phyloP scores from a whole-genome alignment of 768 basidiomycete species.

The Porpolomopsis calyptriformis region DNA sequence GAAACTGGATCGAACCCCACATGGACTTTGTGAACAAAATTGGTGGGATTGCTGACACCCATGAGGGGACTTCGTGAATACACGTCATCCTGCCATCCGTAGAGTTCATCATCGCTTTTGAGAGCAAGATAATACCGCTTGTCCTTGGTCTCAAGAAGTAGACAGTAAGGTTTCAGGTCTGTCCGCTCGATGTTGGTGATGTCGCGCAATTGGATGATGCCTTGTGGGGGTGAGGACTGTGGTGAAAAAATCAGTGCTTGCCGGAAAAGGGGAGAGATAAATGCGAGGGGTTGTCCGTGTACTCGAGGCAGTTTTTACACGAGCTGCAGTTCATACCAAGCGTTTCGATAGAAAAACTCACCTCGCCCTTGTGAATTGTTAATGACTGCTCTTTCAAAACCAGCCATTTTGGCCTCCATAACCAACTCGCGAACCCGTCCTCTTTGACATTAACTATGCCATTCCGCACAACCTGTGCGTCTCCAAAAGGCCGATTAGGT shows the following conservation, averaged over 20 bases:
- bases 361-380: conserved; percentile 86
- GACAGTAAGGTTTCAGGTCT: conserved; percentile 90
- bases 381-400: conserved; percentile 73
- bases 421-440: conserved; percentile 83
- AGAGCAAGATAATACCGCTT: conserved; percentile 72
- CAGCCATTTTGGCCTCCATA: conserved; percentile 88
- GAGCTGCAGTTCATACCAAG: no score
- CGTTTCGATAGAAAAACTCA: conserved; percentile 26
- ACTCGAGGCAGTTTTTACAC: neutral
- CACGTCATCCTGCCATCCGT: conserved; percentile 96
- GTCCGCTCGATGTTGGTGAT: conserved; percentile 84
- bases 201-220: conserved; percentile 56
- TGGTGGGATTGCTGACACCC: conserved; percentile 90
- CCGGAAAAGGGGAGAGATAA: neutral
- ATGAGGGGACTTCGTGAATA: conserved; percentile 86
- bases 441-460: conserved; percentile 88
- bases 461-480: conserved; percentile 45
- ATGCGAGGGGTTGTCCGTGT: neutral
- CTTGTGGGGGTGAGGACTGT: conserved; percentile 48
- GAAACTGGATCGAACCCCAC: conserved; percentile 93
- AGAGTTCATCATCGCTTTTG: conserved; percentile 94
- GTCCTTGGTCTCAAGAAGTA: conserved; percentile 77
- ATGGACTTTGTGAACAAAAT: conserved; percentile 98
- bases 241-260: conserved; percentile 2
- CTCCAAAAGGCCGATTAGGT: conserved; percentile 41